Evolutionary conservation across 2,329 filamentous ascomycete species (phyloP), one percentile per base, ranked within the genome.

Genomic region (Metarhizium anisopliae): DNA sequence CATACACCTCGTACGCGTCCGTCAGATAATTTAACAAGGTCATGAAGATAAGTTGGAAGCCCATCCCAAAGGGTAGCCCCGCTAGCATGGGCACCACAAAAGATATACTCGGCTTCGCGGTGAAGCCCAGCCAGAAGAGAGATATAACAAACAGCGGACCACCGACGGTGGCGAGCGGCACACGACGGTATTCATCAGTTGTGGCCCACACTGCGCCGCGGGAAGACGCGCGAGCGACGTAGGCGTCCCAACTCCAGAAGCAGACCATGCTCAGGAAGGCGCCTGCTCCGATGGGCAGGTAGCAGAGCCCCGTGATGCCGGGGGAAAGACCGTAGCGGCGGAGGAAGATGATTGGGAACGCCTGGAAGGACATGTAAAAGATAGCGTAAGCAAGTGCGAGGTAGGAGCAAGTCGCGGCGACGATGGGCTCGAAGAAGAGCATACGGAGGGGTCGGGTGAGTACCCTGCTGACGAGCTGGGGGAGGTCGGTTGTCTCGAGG

Each of bases 341-440:
- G 59, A 79, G 73, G 67, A 89, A 92, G 59, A 90, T 86, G 58
- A 85, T 76, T 1, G 84, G 84, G 66, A 86, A 92, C 2, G 86
- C 85, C 67, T 90, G 83, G 62, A 93, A 90, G 65, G 84, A 90
- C 71, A 92, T 88, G 75, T 82, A 81, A 64, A 81, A 81, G 61
- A 81, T 79, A 51, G 74, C 79, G 65, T 90, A 92, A 38, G 84
- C 78, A 32, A 92, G 74, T 38, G 88, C 83, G 11, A 91, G 75
- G 68, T 90, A 92, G 64, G 82, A 66, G 67, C 85, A 90, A 1
- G 80, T 82, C 51, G 83, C 85, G 29, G 84, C 75, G 7, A 93
- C 87, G 52, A 93, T 87, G 51, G 86, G 84, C 65, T 94, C 89
- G 47, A 79, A 84, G 52, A 80, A 49, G 36, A 87, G 74, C 89